These are phyloP conservation scores for Papiliotrema laurentii DNA, from an alignment of 1,284 basidiomycete species.

Conservation along the genomic window DNA sequence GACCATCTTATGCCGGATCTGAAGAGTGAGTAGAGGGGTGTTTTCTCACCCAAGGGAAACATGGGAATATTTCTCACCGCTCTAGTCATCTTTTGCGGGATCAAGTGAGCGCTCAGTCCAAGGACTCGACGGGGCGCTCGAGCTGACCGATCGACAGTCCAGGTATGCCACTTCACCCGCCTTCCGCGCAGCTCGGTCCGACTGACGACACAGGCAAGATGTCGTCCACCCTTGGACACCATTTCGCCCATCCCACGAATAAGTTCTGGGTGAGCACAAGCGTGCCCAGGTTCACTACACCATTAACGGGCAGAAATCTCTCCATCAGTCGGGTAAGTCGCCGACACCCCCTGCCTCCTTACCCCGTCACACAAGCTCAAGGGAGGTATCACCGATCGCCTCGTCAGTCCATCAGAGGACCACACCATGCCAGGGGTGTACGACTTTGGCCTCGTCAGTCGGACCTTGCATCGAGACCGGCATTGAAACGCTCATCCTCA, in stretches of 20 bases:
- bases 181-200: no score
- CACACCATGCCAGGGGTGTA: conserved; percentile 31
- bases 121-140: no score
- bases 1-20: conserved; percentile 49
- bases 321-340: conserved; percentile 54
- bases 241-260: conserved; percentile 68
- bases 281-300: background rate
- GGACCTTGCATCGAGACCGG: background rate
- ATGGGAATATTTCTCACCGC: no score
- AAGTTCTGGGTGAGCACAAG: conserved; percentile 43
- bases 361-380: background rate
- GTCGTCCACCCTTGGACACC: conserved; percentile 62
- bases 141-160: background rate
- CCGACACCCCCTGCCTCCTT: conserved; percentile 7
- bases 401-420: conserved; percentile 39
- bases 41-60: no score
- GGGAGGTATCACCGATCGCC: conserved; percentile 55
- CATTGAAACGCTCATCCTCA: conserved; percentile 23
- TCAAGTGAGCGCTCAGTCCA: conserved; percentile 56
- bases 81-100: conserved; percentile 64
- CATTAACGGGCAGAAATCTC: conserved; percentile 47
- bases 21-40: conserved; percentile 49
- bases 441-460: conserved; percentile 55
- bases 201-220: conserved; percentile 55
- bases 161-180: background rate